Percentiles rank a stretch among this genome's conserved stretches.
Conservation (phyloP, 169 alveolate species). For the Cyclospora cayetanensis region DNA sequence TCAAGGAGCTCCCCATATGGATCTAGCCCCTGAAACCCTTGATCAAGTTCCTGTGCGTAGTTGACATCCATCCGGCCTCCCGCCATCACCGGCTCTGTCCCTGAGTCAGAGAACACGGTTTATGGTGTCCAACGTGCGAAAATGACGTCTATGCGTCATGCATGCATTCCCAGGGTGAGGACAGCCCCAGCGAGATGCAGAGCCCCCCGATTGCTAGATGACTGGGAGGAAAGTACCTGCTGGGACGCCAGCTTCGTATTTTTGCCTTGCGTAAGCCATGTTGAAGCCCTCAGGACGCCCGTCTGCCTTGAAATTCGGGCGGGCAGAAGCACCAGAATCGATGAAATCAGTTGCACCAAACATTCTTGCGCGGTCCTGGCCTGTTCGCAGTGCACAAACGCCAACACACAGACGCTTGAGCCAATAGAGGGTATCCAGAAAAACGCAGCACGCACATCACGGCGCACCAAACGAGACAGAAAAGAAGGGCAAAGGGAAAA, state of each 20-base stretch:
- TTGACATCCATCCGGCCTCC: slow-evolving; percentile 23
- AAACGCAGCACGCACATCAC: no score
- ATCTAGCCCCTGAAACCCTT: neutral
- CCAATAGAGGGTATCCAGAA: neutral
- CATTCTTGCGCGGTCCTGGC: slow-evolving; percentile 13
- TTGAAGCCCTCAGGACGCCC: slow-evolving; percentile 63
- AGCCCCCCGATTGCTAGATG: no score
- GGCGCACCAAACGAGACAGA: neutral
- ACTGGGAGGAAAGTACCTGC: slow-evolving; percentile 66
- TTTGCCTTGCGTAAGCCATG: slow-evolving; percentile 33
- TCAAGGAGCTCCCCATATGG: slow-evolving; percentile 55
- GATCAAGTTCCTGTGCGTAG: slow-evolving; percentile 36
- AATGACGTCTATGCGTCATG: no score
- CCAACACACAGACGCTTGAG: neutral
- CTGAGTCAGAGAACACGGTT: neutral
- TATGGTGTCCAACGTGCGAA: no score
- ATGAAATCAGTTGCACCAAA: slow-evolving; percentile 46
- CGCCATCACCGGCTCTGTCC: neutral
- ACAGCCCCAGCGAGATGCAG: no score
- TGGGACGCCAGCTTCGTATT: slow-evolving; percentile 66
- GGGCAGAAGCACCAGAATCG: slow-evolving; percentile 25
- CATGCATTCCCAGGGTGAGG: no score
- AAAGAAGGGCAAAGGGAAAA: neutral
- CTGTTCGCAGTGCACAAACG: neutral
- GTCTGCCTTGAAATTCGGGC: slow-evolving; percentile 37